A percentile compares a stretch with the other conserved stretches of the same genome.
phyloP scores from a whole-genome alignment of 306 rosid species.

The Cicer cuneatum region DNA sequence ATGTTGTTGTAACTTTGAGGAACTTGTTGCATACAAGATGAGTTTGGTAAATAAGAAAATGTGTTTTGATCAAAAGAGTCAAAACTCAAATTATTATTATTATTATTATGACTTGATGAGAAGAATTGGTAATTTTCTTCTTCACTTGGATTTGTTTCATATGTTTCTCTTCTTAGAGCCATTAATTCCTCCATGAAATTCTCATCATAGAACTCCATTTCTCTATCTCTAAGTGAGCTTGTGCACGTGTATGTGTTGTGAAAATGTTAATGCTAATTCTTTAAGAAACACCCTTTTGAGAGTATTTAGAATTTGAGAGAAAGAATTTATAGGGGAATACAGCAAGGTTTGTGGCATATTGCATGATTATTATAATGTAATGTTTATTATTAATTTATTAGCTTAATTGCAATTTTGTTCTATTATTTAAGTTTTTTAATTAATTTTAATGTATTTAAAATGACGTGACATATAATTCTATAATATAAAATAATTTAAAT shows the following conservation, averaged over 20 bases:
- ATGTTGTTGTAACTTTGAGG: constrained; percentile 51
- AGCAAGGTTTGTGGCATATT: constrained; percentile 38
- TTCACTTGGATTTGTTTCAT: constrained; percentile 58
- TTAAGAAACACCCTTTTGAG: constrained; percentile 56
- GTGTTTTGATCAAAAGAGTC: constrained; percentile 68
- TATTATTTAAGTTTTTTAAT: no score
- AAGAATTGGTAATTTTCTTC: constrained; percentile 59
- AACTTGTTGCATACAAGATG: constrained; percentile 53
- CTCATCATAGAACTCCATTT: constrained; percentile 67
- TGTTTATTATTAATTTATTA: no score
- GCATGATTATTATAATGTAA: constrained; percentile 6
- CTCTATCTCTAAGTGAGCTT: constrained; percentile 21
- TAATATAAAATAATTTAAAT: no score
- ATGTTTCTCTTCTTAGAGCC: constrained; percentile 70
- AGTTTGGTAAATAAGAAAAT: constrained; percentile 47
- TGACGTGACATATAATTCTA: no score
- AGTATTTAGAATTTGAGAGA: constrained; percentile 45
- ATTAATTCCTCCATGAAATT: constrained; percentile 74
- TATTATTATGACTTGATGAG: constrained; percentile 26
- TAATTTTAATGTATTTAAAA: no score
- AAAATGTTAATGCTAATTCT: constrained; percentile 52
- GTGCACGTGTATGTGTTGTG: constrained; percentile 45
- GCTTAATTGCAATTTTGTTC: no score
- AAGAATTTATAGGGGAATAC: constrained; percentile 60
- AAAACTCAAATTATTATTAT: constrained; percentile 30